phyloP scores from a whole-genome alignment of 805 yeast genomes.

The Metschnikowia gelsemii region DNA sequence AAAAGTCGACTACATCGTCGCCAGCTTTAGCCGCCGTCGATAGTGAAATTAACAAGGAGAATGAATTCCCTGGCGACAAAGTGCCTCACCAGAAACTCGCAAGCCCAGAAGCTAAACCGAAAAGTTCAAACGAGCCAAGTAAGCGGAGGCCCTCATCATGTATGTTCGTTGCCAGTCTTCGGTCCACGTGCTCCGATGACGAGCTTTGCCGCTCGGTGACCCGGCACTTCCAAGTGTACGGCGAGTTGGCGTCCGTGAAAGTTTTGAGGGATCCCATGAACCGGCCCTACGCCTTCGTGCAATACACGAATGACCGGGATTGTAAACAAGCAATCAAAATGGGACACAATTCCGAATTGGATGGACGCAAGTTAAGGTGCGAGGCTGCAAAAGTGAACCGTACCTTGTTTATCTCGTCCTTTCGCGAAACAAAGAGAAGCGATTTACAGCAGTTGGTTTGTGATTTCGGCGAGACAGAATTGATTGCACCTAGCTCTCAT shows the following conservation, averaged over 20 bases:
- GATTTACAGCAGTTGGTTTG: conserved; percentile 42
- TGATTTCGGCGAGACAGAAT: conserved; percentile 75
- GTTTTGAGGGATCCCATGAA: conserved; percentile 78
- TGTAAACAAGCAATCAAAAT: conserved; percentile 63
- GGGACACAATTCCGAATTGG: conserved; percentile 67
- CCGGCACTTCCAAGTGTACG: conserved; percentile 68
- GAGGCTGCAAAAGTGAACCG: conserved; percentile 91
- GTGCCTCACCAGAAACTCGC: not conserved
- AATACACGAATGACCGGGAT: conserved; percentile 68
- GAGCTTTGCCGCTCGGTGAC: conserved; percentile 68
- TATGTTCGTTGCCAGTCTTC: conserved; percentile 82
- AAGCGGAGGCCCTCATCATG: conserved; percentile 66
- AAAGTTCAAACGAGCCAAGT: conserved; percentile 1
- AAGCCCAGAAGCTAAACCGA: not conserved
- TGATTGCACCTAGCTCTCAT: conserved; percentile 46
- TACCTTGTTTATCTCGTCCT: conserved; percentile 61
- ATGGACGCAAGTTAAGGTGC: conserved; percentile 79
- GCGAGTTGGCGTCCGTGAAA: conserved; percentile 68
- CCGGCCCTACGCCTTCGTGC: conserved; percentile 91
- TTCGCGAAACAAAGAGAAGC: conserved; percentile 23
- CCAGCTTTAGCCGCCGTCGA: conserved; percentile 2
- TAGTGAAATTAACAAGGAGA: conserved; percentile 12
- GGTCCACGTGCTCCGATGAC: conserved; percentile 65
- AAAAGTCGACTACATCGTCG: not conserved
- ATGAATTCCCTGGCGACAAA: conserved; percentile 7